Base-by-base conservation (phyloP, 108 stramenopile genomes). In the Pinguiococcus pyrenoidosus region DNA sequence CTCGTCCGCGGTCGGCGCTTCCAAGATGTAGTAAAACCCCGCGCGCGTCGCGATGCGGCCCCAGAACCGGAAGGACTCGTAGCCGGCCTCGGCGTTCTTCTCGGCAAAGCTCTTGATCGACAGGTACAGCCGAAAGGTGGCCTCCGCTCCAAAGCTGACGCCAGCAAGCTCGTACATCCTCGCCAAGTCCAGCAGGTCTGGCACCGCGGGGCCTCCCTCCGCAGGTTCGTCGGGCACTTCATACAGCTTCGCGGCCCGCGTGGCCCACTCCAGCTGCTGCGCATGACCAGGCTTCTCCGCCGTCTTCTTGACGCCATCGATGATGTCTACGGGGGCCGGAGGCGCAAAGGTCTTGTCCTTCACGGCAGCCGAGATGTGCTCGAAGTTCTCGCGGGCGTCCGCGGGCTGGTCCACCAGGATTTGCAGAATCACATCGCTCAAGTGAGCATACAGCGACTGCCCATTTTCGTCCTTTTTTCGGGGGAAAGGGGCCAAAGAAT, bases 351-450 rank as follows among this genome's bases (percentile, higher is more conserved):
- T 56, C 18, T 32, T 47, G 1, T 44, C 56, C 41, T 69, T 72
- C 21, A 75, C 68, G 12, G 51, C 59, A 1, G 71, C 57, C 13
- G 71, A 72, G 23, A 73, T 39, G 6, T 69, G 71, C 53, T 75
- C 74, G 30, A 75, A 73, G 7, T 35, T 17, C 0, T 44, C 65
- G 29, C 37, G 32, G 10, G 68, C 71, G 45, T 75, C 56, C 0
- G 56, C 44, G 20, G 71, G 74, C 12, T 49, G 32, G 14, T 75
- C 74, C 1, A n/a, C 32, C 23, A 74, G 26, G 3, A 74, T 29
- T 37, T 70, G 49, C 23, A 64, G 48, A 2, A 64, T 29, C 0
- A 48, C 37, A 2, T 65, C 32, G 10, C 49, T 13, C 3, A 57
- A 10, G 35, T 66, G 56, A 24, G 44, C 56, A 14, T 37, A 66